Evolutionary conservation across 768 basidiomycete species (phyloP), one percentile per base, ranked within the genome.

Genomic region (Russula brevipes): DNA sequence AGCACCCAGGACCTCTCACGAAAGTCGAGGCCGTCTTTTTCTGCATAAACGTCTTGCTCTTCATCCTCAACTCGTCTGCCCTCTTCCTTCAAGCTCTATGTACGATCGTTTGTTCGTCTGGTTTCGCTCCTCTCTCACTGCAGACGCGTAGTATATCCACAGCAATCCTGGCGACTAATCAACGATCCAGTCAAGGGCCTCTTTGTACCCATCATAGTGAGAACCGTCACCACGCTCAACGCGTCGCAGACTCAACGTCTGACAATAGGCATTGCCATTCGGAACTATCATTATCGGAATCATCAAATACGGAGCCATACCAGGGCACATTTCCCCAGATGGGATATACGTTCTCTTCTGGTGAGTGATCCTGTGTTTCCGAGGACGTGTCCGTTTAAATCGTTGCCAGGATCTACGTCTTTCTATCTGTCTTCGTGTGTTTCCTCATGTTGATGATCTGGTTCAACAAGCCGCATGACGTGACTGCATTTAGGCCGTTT

Each of bases 371-470:
- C 41, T 35, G n/a, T 12, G 8, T 5, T 31, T 41, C 30, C 24
- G 54, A 33, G 4, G 24, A 17, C 36, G 19, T 54, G 5, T 16
- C 36, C 10, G 16, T 45, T 14, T 46, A 7, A 14, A 56, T 57
- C 35, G 57, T 38, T 38, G 12, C 33, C 60, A 79, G 79, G 79
- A 69, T 78, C 16, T 81, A 81, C 59, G 75, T 79, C 35, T 62
- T 70, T 24, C 70, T 78, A 9, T 67, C 78, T 1, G 50, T 77
- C 31, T 11, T 74, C 4, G 74, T 78, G 10, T 80, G 77, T 61
- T 76, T 81, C 64, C 76, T 76, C 6, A 80, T 81, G 80, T 68
- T 80, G 54, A 77, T 79, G 76, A 76, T 81, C 49, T 81, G 78
- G 79, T 80, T 77, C 70, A 79, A 79, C 59, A 69, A 77, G 54